Conservation (phyloP, 2,329 filamentous ascomycete genomes). For the Nemania bipapillata region DNA sequence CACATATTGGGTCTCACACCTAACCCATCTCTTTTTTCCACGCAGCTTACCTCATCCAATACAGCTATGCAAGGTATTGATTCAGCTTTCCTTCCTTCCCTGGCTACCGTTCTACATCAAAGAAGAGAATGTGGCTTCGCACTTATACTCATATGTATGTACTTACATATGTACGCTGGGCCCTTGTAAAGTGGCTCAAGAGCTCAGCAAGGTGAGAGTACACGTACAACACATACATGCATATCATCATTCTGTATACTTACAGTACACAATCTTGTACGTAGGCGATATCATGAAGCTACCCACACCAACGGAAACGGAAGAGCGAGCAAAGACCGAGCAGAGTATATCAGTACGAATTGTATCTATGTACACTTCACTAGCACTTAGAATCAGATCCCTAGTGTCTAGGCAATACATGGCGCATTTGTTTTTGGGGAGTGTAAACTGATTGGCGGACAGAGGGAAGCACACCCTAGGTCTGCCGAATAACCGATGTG, state of each 20-base stretch:
- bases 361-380: background rate
- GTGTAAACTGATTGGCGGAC: background rate
- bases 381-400: background rate
- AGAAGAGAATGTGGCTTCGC: background rate
- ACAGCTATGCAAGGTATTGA: background rate
- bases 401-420: conserved; percentile 7
- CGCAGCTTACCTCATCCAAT: background rate
- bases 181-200: background rate
- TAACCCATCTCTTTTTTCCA: background rate
- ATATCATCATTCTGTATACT: background rate
- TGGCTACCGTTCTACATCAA: background rate
- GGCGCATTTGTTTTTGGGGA: background rate
- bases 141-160: background rate
- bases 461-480: background rate
- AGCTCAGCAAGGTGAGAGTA: background rate
- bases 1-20: background rate
- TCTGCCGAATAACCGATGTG: conserved; percentile 22
- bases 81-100: background rate
- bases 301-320: background rate
- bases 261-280: background rate
- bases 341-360: no score
- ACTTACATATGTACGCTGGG: background rate
- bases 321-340: background rate
- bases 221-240: background rate
- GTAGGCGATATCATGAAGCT: background rate